phyloP scores from a whole-genome alignment of 495 filamentous ascomycete genomes.

The Podospora sp. region DNA sequence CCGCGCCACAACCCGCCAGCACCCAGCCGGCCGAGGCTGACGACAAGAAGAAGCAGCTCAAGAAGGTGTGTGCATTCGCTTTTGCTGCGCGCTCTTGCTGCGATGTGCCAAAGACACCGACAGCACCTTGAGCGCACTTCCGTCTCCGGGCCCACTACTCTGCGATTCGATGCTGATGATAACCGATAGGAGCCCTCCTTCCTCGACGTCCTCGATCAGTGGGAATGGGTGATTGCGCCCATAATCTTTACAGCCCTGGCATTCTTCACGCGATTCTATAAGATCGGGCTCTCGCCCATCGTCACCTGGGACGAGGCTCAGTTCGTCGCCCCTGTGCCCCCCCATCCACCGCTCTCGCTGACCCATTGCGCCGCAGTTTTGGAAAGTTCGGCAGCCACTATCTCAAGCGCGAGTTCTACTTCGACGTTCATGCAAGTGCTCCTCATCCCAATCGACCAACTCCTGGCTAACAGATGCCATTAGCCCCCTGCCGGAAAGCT shows the following conservation, averaged over 20 bases:
- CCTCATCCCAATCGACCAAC: conserved; percentile 10
- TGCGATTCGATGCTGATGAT: conserved; percentile 21
- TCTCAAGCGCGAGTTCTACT: conserved; percentile 98
- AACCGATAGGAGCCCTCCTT: conserved; percentile 49
- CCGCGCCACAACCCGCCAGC: conserved; percentile 48
- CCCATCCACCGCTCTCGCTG: conserved; percentile 28
- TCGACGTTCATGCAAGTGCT: conserved; percentile 70
- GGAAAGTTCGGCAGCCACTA: conserved; percentile 99
- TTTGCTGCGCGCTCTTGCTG: not conserved
- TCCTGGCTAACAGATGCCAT: conserved; percentile 26
- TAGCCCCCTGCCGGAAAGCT: conserved; percentile 98
- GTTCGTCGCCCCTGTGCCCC: conserved; percentile 56
- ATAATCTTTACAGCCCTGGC: conserved; percentile 84
- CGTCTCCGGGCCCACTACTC: not conserved
- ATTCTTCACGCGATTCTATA: conserved; percentile 93
- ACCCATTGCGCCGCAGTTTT: conserved; percentile 62
- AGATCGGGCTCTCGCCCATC: conserved; percentile 91
- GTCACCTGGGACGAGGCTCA: conserved; percentile 99
- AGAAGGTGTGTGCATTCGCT: conserved; percentile 58
- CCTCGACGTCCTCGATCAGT: conserved; percentile 68
- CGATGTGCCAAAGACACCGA: not conserved
- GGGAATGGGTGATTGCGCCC: conserved; percentile 86
- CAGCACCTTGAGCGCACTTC: not conserved
- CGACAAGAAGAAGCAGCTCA: conserved; percentile 65
- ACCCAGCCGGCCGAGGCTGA: conserved; percentile 49